These are phyloP conservation scores for Hypomyces perniciosus DNA, from an alignment of 2,329 filamentous ascomycete species.

Conservation along the genomic window DNA sequence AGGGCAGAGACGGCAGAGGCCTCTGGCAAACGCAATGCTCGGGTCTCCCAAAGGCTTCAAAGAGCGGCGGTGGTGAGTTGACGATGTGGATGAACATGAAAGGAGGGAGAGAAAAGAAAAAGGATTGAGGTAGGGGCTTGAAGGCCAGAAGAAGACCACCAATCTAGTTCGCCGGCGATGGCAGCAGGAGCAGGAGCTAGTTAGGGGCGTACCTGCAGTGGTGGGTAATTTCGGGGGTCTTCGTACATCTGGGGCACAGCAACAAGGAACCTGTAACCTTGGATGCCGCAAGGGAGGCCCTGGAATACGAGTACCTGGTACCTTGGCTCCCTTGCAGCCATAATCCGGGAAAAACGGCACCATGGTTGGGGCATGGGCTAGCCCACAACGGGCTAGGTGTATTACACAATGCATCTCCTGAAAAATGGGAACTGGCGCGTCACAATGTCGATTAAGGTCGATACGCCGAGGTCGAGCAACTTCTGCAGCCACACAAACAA, in stretches of 20 bases:
- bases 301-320: background rate
- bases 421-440: slow-evolving; percentile 5
- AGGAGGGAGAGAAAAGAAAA: slow-evolving; percentile 1
- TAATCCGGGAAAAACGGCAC: background rate
- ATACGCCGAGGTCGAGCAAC: background rate
- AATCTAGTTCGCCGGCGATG: too few relatives aligned
- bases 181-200: too few relatives aligned
- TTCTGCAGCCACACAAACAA: background rate
- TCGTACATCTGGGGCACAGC: slow-evolving; percentile 8
- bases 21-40: slow-evolving; percentile 3
- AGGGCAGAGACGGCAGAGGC: slow-evolving; percentile 7
- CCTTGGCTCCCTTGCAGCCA: background rate
- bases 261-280: background rate
- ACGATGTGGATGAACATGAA: background rate
- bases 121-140: slow-evolving; percentile 1
- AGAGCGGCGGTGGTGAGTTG: slow-evolving; percentile 4
- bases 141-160: too few relatives aligned
- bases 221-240: slow-evolving; percentile 1
- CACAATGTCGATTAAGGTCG: background rate
- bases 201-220: too few relatives aligned
- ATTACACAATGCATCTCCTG: slow-evolving; percentile 8
- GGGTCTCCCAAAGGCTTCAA: slow-evolving; percentile 8
- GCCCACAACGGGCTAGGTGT: background rate
- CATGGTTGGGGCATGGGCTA: background rate
- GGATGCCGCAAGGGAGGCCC: slow-evolving; percentile 1